Base-by-base conservation (phyloP, 2,329 filamentous ascomycete species). In the Hymenoscyphus linearis region DNA sequence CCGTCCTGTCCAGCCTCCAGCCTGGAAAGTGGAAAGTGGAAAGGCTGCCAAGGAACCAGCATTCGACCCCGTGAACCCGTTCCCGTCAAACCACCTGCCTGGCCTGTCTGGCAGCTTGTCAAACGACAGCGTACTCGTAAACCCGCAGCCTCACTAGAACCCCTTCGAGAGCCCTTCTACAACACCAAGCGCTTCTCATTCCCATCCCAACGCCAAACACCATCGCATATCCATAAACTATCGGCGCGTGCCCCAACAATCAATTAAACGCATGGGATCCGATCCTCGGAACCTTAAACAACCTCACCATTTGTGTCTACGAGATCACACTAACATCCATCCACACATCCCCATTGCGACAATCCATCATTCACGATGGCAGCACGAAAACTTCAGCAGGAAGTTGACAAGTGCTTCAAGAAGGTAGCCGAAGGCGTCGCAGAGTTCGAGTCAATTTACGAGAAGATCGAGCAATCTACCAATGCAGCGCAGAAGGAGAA, bases 341-440 rank as follows among this genome's bases (percentile, higher is more conserved):
- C n/a, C 53, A 61, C 59, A 47, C 56, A 58, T 60, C 56, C 58
- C 26, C 55, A 58, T 54, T 56, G 60, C 54, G 56, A 60, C 63
- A 52, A 59, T 60, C 63, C 55, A 59, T 59, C 63, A 66, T 58
- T 65, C 69, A 65, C 67, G 78, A 99, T 99, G 95, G 91, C 95
- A 71, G 90, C 90, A 75, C 87, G 95, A 76, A 99, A 99, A 83
- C 85, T 96, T 71, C 90, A 95, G 76, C 93, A 98, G 80, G 95
- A 99, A 80, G 93, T 98, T 72, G 95, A 99, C 74, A 96, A 97
- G 81, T 96, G 91, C 85, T 98, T 97, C 86, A 99, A 99, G 79
- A 96, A 96, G 82, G 93, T 98, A 73, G 84, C 86, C 55, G 93
- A 98, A 80, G 95, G 95, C 59, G 92, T 98, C 60, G 82, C 86